phyloP scores from a whole-genome alignment of 208 protist species.

The Phytomonas sp. region DNA sequence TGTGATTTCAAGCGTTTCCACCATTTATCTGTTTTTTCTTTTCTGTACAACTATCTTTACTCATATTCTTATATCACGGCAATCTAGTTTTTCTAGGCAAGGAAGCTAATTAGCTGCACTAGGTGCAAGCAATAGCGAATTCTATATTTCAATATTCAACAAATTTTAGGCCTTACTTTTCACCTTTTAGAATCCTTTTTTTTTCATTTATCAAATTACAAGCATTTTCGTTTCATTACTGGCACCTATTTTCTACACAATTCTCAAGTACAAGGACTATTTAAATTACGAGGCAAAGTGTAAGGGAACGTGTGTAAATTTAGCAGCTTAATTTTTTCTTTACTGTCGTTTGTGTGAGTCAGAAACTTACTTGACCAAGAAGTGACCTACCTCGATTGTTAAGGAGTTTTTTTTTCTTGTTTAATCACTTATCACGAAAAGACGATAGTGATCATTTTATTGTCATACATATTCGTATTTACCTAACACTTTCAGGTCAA shows the following conservation, averaged over 20 bases:
- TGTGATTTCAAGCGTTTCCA: background rate
- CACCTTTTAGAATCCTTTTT: constrained; percentile 5
- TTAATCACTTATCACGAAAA: constrained; percentile 4
- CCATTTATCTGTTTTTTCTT: constrained; percentile 10
- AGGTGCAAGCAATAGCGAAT: background rate
- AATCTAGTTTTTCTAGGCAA: background rate
- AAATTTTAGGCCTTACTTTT: background rate
- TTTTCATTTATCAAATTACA: background rate
- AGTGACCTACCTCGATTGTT: background rate
- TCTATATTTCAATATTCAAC: background rate
- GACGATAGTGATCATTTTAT: background rate
- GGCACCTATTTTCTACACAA: background rate
- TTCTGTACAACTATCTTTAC: background rate
- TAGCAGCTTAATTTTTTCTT: background rate
- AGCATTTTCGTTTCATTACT: background rate
- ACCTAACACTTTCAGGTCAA: background rate
- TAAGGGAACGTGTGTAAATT: background rate
- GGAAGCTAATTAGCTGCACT: background rate
- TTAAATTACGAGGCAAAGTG: background rate
- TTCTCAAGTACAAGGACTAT: background rate
- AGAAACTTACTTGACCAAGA: background rate
- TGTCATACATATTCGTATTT: constrained; percentile 2
- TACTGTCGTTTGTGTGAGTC: background rate
- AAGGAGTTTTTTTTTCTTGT: constrained; percentile 2
- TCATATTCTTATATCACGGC: background rate